Percentiles rank a stretch among this genome's conserved stretches.
phyloP scores from a whole-genome alignment of 768 basidiomycete species.

The Psilocybe tampanensis region DNA sequence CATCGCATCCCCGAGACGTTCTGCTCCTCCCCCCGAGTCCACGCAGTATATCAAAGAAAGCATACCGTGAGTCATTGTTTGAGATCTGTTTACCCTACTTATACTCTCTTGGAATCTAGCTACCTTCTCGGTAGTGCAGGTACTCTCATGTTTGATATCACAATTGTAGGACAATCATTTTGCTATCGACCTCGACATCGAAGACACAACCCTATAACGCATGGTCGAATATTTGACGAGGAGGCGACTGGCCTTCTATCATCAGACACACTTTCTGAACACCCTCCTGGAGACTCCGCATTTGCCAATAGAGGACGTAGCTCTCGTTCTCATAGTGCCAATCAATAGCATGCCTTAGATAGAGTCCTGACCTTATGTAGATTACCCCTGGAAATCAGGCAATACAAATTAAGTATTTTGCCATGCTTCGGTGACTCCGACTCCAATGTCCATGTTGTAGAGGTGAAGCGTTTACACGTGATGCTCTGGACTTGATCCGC shows the following conservation, averaged over 20 bases:
- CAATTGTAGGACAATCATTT: constrained; percentile 85
- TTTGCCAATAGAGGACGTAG: constrained; percentile 40
- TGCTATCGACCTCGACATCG: constrained; percentile 64
- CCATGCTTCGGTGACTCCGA: too few relatives aligned
- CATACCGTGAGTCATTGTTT: constrained; percentile 66
- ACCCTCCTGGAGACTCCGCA: constrained; percentile 28
- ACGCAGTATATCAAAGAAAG: constrained; percentile 75
- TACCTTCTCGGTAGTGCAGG: constrained; percentile 93
- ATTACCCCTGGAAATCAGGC: constrained; percentile 4
- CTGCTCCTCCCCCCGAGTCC: constrained; percentile 59
- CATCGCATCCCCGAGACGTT: constrained; percentile 70
- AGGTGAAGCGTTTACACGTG: too few relatives aligned
- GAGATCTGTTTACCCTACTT: neutral
- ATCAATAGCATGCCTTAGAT: constrained; percentile 8
- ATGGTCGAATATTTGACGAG: constrained; percentile 35
- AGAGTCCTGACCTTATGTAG: constrained; percentile 3
- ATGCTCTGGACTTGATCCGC: too few relatives aligned
- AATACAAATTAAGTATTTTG: neutral
- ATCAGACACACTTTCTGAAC: constrained; percentile 39
- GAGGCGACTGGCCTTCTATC: constrained; percentile 53
- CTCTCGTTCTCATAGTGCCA: constrained; percentile 31
- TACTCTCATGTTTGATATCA: constrained; percentile 90
- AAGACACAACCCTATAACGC: constrained; percentile 31
- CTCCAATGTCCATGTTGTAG: too few relatives aligned
- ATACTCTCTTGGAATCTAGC: constrained; percentile 35